phyloP scores from a whole-genome alignment of 139 green algal species.

The Zygnema circumcarinatum region DNA sequence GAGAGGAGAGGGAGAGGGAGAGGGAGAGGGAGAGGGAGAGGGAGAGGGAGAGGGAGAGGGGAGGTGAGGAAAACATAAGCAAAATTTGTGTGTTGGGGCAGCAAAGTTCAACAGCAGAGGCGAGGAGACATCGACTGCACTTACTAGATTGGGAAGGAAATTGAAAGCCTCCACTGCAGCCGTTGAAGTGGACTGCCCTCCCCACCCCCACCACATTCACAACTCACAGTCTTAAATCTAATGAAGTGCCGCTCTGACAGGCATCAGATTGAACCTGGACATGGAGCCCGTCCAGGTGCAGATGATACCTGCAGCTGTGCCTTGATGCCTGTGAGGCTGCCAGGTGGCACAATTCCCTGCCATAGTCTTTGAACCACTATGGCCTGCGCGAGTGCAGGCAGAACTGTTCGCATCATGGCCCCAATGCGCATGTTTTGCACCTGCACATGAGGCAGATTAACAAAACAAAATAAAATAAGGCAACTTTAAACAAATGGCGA shows the following conservation, averaged over 20 bases:
- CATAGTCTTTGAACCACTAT: constrained; percentile 66
- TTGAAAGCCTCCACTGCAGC: constrained; percentile 78
- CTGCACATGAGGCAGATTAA: too few species aligned
- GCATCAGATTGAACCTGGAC: background rate
- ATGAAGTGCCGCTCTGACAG: too few species aligned
- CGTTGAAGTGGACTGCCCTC: constrained; percentile 9
- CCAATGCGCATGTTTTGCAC: constrained; percentile 84
- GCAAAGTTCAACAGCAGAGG: background rate
- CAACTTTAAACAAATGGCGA: background rate
- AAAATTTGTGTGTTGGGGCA: background rate
- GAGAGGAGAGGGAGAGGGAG: background rate
- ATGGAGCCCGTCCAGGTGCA: background rate
- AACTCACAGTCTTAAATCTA: constrained; percentile 21
- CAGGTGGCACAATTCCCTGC: background rate
- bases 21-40: background rate
- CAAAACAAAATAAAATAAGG: constrained; percentile 79
- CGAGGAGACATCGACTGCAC: background rate
- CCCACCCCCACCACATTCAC: background rate
- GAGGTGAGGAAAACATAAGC: background rate
- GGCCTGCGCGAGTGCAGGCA: constrained; percentile 77
- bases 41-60: background rate
- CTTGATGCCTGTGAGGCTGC: constrained; percentile 7
- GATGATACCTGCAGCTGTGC: constrained; percentile 35
- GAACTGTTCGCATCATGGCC: constrained; percentile 80
- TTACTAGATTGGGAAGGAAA: constrained; percentile 75